Evolutionary conservation across 2,329 filamentous ascomycete species (phyloP).

Genomic region (Calonectria fujianensis): DNA sequence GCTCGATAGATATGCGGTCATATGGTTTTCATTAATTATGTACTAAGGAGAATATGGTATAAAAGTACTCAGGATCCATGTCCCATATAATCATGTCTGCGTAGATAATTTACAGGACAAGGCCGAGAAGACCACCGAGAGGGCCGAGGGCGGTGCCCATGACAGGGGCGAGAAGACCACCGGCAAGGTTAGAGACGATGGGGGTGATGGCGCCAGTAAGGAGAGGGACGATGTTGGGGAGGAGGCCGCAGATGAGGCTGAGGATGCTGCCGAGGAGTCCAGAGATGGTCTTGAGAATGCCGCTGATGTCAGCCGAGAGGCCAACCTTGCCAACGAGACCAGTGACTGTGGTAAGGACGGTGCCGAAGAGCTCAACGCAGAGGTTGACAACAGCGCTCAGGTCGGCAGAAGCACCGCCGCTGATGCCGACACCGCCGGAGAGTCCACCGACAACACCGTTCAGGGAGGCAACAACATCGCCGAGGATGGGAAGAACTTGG

Average conservation of each 20-base stretch:
- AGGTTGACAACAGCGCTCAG: background rate
- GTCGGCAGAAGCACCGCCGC: background rate
- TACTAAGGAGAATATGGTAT: background rate
- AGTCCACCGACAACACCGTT: slow-evolving; percentile 5
- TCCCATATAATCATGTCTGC: background rate
- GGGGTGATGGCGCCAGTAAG: background rate
- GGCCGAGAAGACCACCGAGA: background rate
- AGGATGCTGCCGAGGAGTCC: background rate
- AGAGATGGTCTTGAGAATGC: background rate
- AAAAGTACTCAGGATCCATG: background rate
- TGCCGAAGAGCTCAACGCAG: background rate
- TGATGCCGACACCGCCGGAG: background rate
- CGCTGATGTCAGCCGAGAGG: background rate
- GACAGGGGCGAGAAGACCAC: background rate
- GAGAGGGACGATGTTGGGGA: background rate
- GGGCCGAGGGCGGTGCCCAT: slow-evolving; percentile 1
- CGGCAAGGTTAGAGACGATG: background rate
- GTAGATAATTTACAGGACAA: background rate
- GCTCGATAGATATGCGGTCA: background rate
- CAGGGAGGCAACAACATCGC: background rate
- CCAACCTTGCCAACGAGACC: slow-evolving; percentile 2
- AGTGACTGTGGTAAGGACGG: background rate
- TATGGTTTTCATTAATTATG: background rate
- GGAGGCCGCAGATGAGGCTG: background rate
- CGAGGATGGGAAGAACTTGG: slow-evolving; percentile 8